Conservation (phyloP, 768 basidiomycete species). For the Amanita fuliginea region DNA sequence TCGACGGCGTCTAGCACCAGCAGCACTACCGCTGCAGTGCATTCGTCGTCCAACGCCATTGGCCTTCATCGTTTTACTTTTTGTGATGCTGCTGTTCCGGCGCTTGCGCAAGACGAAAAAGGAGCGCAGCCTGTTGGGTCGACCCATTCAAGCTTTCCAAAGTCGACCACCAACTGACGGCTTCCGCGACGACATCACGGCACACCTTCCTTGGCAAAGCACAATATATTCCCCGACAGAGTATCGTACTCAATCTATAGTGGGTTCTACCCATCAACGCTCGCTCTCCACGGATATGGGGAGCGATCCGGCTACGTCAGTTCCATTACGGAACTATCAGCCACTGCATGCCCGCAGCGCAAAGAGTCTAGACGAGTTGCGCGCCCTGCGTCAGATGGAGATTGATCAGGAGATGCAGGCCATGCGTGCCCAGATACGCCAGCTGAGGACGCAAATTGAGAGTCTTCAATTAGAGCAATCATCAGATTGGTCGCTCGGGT, state of each 20-base stretch:
- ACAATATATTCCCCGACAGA: not conserved
- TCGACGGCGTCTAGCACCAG: not conserved
- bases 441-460: slow-evolving; percentile 8
- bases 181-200: not conserved
- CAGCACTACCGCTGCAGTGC: not conserved
- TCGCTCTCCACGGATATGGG: not conserved
- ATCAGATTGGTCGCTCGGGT: slow-evolving; percentile 10
- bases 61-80: slow-evolving; percentile 9
- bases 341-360: not conserved
- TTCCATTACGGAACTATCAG: not conserved
- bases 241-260: not conserved
- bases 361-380: not conserved
- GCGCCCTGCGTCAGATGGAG: slow-evolving; percentile 1
- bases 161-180: not conserved
- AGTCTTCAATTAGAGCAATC: slow-evolving; percentile 5
- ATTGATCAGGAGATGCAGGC: slow-evolving; percentile 3
- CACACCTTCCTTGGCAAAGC: not conserved
- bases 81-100: not conserved
- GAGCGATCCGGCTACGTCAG: not conserved
- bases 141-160: not conserved
- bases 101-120: not conserved
- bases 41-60: not conserved
- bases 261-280: not conserved
- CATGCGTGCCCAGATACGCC: slow-evolving; percentile 6
- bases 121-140: not conserved